Base-by-base conservation (phyloP, 2,329 filamentous ascomycete species). In the Penicillium sp. region DNA sequence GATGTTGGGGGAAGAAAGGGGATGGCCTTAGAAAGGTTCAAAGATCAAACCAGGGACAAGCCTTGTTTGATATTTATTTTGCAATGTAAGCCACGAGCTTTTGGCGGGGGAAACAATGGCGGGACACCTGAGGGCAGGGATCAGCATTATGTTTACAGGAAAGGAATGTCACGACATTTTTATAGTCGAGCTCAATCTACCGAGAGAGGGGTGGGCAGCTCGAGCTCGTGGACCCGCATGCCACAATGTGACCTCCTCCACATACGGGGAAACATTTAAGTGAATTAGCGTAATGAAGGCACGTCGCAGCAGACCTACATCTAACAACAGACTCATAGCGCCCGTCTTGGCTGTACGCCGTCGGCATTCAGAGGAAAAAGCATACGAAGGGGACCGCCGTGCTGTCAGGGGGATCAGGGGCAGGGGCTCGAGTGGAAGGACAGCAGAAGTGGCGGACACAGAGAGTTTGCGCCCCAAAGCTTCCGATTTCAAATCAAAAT, bases 91-190 rank as follows among this genome's bases (percentile, higher is more conserved):
- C 48, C 45, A n/a, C 22, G 10, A 42, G 8, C 50, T 43, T 40
- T 48, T 32, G 42, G 45, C 40, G 45, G 46, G 44, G 16, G 16
- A 40, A 41, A 47, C 34, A 48, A 54, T 52, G 53, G 50, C 41
- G 36, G 50, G 41, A 45, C 39, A 31, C 18, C 18, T 44, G 54
- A 47, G 55, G 41, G 54, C 55, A 56, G 52, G 39, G 61, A 65
- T 63, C 54, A 48, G 36, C 58, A 48, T 59, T 61, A 55, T 71
- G 67, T 62, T 63, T 56, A 64, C 57, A 34, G 60, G n/a, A 39
- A 13, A 50, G 46, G 68, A 67, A 71, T 71, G 63, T 49, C 49
- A 62, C 49, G 50, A 60, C 53, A 59, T 57, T 65, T 69, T 62
- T 63, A 67, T 66, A 67, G 54, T 58, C 51, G 46, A 65, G 51